Conservation (phyloP, 768 basidiomycete genomes). For the Fomitopsis pulvina region DNA sequence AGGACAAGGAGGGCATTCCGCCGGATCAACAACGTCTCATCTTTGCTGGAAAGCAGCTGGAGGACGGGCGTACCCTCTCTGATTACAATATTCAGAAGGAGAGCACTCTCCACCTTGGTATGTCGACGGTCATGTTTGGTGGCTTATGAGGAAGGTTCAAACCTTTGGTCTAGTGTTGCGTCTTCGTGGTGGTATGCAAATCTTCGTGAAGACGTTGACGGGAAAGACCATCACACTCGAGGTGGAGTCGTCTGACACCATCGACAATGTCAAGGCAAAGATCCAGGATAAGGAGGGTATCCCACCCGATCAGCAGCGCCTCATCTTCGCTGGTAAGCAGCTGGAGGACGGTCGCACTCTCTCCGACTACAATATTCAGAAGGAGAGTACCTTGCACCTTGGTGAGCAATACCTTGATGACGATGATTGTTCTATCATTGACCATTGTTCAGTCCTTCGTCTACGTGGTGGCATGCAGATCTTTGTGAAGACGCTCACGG, state of each 20-base stretch:
- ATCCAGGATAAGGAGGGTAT: conserved; percentile 82
- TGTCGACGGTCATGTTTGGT: background rate
- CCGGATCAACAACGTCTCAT: conserved; percentile 29
- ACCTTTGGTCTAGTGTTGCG: conserved; percentile 50
- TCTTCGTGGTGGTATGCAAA: conserved; percentile 87
- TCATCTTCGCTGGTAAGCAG: conserved; percentile 79
- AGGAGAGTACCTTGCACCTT: conserved; percentile 25
- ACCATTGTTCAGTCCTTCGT: conserved; percentile 30
- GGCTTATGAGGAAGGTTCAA: too few relatives aligned
- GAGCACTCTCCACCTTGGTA: conserved; percentile 68
- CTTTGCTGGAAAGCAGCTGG: conserved; percentile 44
- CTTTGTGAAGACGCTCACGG: conserved; percentile 44
- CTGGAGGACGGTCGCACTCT: conserved; percentile 45
- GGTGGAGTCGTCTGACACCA: conserved; percentile 88
- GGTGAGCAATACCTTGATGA: conserved; percentile 10
- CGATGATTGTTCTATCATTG: background rate
- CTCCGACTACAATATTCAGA: conserved; percentile 28
- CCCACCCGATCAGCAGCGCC: conserved; percentile 79
- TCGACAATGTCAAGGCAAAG: conserved; percentile 82
- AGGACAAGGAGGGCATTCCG: conserved; percentile 31
- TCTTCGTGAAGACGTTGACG: conserved; percentile 81
- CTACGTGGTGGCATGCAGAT: conserved; percentile 34
- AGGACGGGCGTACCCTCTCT: conserved; percentile 43
- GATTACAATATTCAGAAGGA: conserved; percentile 87
- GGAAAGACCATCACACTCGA: conserved; percentile 91